Percentiles rank a stretch among this genome's conserved stretches.
phyloP scores from a whole-genome alignment of 495 filamentous ascomycete genomes.

The Neurospora hispaniola region DNA sequence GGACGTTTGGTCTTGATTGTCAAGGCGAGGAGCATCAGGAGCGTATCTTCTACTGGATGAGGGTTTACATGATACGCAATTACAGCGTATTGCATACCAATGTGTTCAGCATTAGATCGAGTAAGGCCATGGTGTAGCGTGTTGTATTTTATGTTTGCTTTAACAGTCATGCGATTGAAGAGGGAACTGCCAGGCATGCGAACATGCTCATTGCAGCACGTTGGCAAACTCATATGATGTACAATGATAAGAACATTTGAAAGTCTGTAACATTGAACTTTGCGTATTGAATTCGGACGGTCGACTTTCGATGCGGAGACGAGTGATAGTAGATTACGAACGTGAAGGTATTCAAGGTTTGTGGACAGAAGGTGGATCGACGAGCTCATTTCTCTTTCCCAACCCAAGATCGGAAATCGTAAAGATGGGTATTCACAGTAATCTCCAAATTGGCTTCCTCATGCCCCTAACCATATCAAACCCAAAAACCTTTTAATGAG shows the following conservation, averaged over 20 bases:
- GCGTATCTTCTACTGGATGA: neutral
- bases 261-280: neutral
- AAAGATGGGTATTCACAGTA: neutral
- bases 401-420: neutral
- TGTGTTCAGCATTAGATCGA: neutral
- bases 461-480: neutral
- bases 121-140: neutral
- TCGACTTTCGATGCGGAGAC: neutral
- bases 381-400: neutral
- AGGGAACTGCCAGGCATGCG: neutral
- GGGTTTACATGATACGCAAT: neutral
- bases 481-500: neutral
- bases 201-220: neutral
- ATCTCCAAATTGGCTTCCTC: neutral
- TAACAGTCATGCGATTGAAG: neutral
- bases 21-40: neutral
- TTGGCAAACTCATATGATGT: neutral
- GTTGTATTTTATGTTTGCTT: neutral
- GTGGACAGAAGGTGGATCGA: neutral
- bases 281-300: neutral
- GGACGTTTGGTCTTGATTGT: neutral
- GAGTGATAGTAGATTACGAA: neutral
- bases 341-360: neutral
- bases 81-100: neutral
- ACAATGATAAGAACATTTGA: neutral